phyloP scores from a whole-genome alignment of 495 filamentous ascomycete genomes.

The Parachaetomium inaequale region DNA sequence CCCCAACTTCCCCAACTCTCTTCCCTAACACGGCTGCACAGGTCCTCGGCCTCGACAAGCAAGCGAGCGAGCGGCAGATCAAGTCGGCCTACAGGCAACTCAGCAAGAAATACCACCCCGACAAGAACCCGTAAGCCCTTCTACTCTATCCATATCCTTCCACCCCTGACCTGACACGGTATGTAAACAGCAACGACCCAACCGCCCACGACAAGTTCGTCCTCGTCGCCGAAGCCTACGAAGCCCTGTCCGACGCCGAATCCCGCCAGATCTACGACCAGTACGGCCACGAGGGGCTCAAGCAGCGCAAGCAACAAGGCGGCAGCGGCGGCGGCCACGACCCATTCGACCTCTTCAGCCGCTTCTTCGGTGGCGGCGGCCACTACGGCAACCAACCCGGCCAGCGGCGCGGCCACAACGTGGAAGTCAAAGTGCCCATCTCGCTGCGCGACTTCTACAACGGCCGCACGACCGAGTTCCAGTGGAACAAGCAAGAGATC shows the following conservation, averaged over 20 bases:
- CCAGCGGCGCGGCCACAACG: constrained; percentile 80
- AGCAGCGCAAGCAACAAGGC: constrained; percentile 70
- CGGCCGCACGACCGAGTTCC: constrained; percentile 77
- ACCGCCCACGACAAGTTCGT: constrained; percentile 88
- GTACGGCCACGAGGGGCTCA: constrained; percentile 86
- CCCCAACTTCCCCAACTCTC: background rate
- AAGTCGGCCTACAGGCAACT: constrained; percentile 92
- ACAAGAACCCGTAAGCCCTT: constrained; percentile 89
- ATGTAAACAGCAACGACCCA: constrained; percentile 48
- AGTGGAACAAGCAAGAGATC: constrained; percentile 89
- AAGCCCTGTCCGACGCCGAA: constrained; percentile 77
- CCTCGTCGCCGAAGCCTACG: constrained; percentile 93
- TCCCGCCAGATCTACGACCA: constrained; percentile 92
- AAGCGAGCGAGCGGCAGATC: constrained; percentile 83
- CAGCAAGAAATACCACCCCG: constrained; percentile 94
- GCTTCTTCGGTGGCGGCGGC: constrained; percentile 89
- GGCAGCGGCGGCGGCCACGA: constrained; percentile 69
- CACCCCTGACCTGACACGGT: constrained; percentile 11
- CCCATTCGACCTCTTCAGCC: constrained; percentile 94
- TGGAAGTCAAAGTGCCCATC: constrained; percentile 82
- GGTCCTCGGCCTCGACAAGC: constrained; percentile 75
- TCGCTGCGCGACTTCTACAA: constrained; percentile 92
- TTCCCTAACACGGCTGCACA: constrained; percentile 26
- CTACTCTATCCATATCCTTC: constrained; percentile 1
- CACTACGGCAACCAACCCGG: constrained; percentile 72